A percentile compares a stretch with the other conserved stretches of the same genome.
Conservation (phyloP, 2,329 filamentous ascomycete species). For the Calycina herbarum region DNA sequence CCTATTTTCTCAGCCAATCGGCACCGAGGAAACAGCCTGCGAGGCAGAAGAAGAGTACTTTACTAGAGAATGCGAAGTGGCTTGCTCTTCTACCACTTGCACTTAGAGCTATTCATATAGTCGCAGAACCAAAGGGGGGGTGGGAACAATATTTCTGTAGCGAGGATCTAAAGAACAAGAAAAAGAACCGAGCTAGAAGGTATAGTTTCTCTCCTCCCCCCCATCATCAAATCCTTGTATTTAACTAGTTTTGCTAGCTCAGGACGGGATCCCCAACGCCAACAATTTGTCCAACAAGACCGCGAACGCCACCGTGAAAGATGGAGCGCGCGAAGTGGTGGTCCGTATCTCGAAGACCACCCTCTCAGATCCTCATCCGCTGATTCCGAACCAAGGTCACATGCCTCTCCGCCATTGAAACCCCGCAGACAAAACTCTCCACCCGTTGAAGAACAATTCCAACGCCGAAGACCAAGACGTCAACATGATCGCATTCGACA, state of each 20-base stretch:
- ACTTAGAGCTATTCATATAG: conserved; percentile 12
- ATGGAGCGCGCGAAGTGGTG: not conserved
- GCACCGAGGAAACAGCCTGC: not conserved
- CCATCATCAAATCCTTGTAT: not conserved
- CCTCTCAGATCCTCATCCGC: not conserved
- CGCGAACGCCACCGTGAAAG: not conserved
- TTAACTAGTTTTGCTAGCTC: not conserved
- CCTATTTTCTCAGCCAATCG: not conserved
- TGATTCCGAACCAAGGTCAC: not conserved
- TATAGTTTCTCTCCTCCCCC: not conserved
- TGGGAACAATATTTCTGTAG: conserved; percentile 21
- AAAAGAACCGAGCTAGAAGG: conserved; percentile 5
- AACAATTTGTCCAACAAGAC: not conserved
- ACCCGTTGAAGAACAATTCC: not conserved
- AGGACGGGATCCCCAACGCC: not conserved
- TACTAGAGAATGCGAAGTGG: conserved; percentile 15
- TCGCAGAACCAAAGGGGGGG: conserved; percentile 22
- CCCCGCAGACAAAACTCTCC: not conserved
- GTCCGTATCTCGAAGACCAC: not conserved
- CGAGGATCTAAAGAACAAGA: conserved; percentile 14
- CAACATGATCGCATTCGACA: not conserved
- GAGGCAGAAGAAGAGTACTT: not conserved
- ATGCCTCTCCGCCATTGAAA: not conserved
- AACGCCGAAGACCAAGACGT: not conserved
- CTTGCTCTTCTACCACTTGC: conserved; percentile 17